Base-by-base conservation (phyloP, 371 early-diverging fungal species). In the Cladochytrium tenue region DNA sequence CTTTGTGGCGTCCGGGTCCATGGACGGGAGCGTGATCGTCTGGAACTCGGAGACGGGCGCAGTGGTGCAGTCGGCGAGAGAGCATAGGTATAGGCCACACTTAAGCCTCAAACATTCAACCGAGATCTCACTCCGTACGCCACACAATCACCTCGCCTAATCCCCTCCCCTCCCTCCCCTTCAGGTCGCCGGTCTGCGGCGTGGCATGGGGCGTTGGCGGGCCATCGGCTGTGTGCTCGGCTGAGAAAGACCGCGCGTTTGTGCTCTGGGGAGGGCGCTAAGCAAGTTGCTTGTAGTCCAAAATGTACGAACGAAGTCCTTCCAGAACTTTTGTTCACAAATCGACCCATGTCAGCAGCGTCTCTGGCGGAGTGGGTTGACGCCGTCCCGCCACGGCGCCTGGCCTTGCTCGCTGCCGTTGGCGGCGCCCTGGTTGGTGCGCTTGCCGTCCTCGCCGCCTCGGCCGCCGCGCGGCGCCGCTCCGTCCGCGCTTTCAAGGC, bases 1-100 rank as follows among this genome's bases (percentile, higher is more conserved):
- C 63, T 93, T 88, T 75, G 86, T 93, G 10, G 88, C 90, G 52
- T 90, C 93, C 0, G 97, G 97, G 27, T 76, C 78, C n/a, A 65
- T 71, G 77, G 92, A 90, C 76, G 95, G 95, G 1, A 71, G 74
- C 30, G 59, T 94, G 51, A 89, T 83, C 76, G 72, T 92, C 34
- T 94, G 95, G 95, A 88, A 92, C 68, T 67, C 75, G 1, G 74
- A 73, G 25, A 80, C 84, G 20, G 82, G 81, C 23, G 75, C 76
- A 56, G 53, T 85, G 4, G 88, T 85, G 64, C 73, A 63, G 51
- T 60, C 76, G 7, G 50, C 86, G 17, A 72, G 64, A 55, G 89
- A 81, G 32, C 89, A 89, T 69, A 80, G 68, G 87, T 87, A 80
- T n/a, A n/a, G n/a, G n/a, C n/a, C n/a, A n/a, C n/a, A 67, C 2